Percentiles rank a stretch among this genome's conserved stretches.
These are phyloP conservation scores for Aspergillus fijiensis DNA, from an alignment of 2,329 filamentous ascomycete genomes.

Conservation along the genomic window DNA sequence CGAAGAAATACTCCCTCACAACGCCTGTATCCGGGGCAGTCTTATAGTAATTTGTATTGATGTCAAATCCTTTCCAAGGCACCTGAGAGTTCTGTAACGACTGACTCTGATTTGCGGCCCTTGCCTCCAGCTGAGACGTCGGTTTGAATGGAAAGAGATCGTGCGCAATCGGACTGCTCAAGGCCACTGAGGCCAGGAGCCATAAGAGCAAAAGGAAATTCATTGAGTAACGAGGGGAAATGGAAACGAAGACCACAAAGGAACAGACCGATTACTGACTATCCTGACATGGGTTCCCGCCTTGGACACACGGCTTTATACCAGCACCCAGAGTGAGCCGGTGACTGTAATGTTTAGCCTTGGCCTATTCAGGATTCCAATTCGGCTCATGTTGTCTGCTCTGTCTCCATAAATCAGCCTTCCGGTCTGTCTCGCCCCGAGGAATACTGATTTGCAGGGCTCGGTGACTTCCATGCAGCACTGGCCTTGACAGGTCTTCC, in stretches of 20 bases:
- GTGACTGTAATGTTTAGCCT: neutral
- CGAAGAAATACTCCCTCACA: conserved; percentile 20
- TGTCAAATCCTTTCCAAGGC: conserved; percentile 19
- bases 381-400: neutral
- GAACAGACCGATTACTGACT: neutral
- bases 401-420: neutral
- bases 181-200: neutral
- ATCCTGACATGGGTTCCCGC: neutral
- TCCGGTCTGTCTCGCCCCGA: neutral
- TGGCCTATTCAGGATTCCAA: neutral
- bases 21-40: conserved; percentile 18
- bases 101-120: neutral
- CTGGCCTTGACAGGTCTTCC: neutral
- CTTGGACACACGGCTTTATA: neutral
- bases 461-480: neutral
- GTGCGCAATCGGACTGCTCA: conserved; percentile 1
- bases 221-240: neutral
- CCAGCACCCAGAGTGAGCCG: neutral
- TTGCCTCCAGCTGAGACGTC: neutral
- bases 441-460: neutral
- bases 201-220: neutral
- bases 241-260: neutral
- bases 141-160: neutral
- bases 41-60: conserved; percentile 37
- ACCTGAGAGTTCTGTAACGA: neutral